phyloP scores from a whole-genome alignment of 129 eudicot species.

The Tagetes erecta region DNA sequence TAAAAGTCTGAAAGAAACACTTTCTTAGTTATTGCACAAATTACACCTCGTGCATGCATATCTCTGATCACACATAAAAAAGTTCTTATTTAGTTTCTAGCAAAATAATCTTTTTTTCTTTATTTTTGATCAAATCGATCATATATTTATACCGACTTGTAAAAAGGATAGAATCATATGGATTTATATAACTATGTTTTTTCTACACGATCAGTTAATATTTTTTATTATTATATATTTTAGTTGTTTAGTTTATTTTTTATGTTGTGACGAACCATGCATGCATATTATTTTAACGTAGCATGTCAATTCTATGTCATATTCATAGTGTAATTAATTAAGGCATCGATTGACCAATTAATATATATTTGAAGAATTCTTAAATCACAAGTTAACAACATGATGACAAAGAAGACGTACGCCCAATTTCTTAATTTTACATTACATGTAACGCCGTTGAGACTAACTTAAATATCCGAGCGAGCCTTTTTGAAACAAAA shows the following conservation, averaged over 20 bases:
- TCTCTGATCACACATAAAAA: no score
- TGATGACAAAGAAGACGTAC: neutral
- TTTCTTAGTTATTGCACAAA: no score
- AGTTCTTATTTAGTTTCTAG: no score
- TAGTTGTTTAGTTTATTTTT: neutral
- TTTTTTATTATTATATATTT: neutral
- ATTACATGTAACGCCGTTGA: neutral
- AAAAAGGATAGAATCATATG: neutral
- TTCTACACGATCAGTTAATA: neutral
- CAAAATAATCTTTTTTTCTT: no score
- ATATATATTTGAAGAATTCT: neutral
- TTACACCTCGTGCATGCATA: no score
- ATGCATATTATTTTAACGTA: constrained; percentile 1
- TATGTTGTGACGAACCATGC: constrained; percentile 3
- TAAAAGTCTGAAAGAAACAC: no score
- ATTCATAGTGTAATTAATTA: neutral
- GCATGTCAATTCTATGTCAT: constrained; percentile 2
- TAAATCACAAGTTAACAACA: neutral
- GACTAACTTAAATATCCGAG: no score
- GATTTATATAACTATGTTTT: neutral
- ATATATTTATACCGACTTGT: neutral
- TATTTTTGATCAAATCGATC: no score
- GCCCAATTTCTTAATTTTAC: neutral
- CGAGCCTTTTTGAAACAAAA: no score
- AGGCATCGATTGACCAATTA: neutral